A percentile compares a stretch with the other conserved stretches of the same genome.
Evolutionary conservation across 2,329 filamentous ascomycete species (phyloP).

Genomic region (Fusarium setosum): DNA sequence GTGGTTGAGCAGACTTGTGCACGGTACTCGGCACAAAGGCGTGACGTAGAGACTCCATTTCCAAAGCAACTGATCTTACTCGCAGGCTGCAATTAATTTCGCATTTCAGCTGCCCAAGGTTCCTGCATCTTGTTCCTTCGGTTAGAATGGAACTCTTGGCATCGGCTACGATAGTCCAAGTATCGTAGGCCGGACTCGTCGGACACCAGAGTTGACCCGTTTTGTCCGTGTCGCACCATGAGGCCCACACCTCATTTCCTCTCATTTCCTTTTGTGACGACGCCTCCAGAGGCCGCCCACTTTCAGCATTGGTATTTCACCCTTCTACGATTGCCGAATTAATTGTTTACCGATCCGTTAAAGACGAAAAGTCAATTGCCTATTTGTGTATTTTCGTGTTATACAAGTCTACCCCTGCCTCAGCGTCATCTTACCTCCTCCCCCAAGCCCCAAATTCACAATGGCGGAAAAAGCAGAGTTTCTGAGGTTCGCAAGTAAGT

Average conservation of each 20-base stretch:
- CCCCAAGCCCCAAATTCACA: neutral
- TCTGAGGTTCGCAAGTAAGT: slow-evolving; percentile 31
- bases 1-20: too few relatives aligned
- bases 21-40: too few relatives aligned
- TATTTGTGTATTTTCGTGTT: neutral
- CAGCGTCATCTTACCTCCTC: neutral
- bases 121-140: too few relatives aligned
- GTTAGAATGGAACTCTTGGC: too few relatives aligned
- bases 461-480: slow-evolving; percentile 25
- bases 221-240: neutral
- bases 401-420: neutral
- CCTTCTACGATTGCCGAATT: neutral
- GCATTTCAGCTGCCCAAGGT: too few relatives aligned
- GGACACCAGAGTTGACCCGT: slow-evolving; percentile 1
- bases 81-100: too few relatives aligned
- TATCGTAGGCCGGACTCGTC: slow-evolving; percentile 4
- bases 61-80: too few relatives aligned
- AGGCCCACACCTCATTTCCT: slow-evolving; percentile 17
- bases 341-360: too few relatives aligned
- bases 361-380: neutral
- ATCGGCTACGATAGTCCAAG: neutral
- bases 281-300: slow-evolving; percentile 28
- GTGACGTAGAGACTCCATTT: too few relatives aligned
- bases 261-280: slow-evolving; percentile 8
- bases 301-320: neutral